A percentile compares a stretch with the other conserved stretches of the same genome.
Conservation (phyloP, 768 basidiomycete species). For the Lentinula sp. region DNA sequence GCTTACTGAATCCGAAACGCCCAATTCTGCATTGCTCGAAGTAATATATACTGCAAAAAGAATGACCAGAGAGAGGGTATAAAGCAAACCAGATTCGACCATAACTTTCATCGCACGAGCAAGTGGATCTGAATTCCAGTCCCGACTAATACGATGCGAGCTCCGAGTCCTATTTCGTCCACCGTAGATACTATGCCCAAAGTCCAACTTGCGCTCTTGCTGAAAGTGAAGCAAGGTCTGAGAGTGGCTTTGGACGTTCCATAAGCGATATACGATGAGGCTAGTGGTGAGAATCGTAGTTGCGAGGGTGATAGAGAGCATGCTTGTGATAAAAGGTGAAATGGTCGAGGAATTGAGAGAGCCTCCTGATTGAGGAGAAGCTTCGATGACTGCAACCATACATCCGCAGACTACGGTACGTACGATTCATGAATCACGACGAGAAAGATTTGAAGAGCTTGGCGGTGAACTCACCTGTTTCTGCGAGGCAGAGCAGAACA, state of each 20-base stretch:
- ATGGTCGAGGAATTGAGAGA: conserved; percentile 22
- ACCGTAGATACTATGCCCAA: neutral
- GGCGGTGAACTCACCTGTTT: conserved; percentile 19
- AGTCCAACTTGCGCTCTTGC: conserved; percentile 5
- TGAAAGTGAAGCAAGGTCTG: conserved; percentile 12
- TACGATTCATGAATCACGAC: neutral
- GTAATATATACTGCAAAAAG: conserved; percentile 28
- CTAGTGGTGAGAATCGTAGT: conserved; percentile 30
- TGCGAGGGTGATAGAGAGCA: conserved; percentile 28
- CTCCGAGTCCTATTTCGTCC: neutral
- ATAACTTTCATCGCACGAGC: conserved; percentile 23
- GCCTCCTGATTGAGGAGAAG: conserved; percentile 15
- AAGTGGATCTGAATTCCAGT: conserved; percentile 14
- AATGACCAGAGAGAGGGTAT: conserved; percentile 27
- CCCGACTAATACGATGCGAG: neutral
- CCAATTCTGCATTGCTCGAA: conserved; percentile 28
- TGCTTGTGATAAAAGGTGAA: conserved; percentile 29
- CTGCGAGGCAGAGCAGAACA: conserved; percentile 27
- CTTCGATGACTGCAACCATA: conserved; percentile 26
- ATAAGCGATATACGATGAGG: conserved; percentile 31
- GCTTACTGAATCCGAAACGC: conserved; percentile 31
- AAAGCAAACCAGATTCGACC: conserved; percentile 34
- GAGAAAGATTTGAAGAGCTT: neutral
- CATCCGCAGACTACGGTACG: conserved; percentile 22
- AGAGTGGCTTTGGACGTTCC: conserved; percentile 23